phyloP scores from a whole-genome alignment of 148 eudicot species.

The Pouteria glomerata region DNA sequence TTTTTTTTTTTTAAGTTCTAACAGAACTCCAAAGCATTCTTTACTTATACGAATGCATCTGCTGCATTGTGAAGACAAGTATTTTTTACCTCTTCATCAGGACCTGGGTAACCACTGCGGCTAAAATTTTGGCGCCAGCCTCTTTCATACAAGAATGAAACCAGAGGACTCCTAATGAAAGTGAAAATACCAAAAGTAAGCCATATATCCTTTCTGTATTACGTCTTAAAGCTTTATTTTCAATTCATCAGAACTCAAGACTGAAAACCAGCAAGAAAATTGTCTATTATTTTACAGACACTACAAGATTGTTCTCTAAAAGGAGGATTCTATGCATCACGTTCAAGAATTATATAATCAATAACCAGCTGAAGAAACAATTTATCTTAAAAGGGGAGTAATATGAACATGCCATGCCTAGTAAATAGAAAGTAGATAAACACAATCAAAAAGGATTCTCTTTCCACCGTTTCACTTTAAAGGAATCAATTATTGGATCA shows the following conservation, averaged over 20 bases:
- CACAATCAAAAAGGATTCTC: not conserved
- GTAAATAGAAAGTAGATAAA: not conserved
- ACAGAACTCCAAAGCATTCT: not conserved
- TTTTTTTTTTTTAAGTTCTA: not conserved
- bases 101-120: slow-evolving; percentile 89
- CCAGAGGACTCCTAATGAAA: slow-evolving; percentile 76
- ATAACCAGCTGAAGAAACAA: not conserved
- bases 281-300: not conserved
- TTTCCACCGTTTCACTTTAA: not conserved
- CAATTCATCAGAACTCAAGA: not conserved
- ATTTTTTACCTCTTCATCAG: slow-evolving; percentile 82
- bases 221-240: not conserved
- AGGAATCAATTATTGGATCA: not conserved
- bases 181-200: not conserved
- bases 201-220: not conserved
- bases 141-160: slow-evolving; percentile 90
- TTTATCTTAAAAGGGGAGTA: not conserved
- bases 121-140: slow-evolving; percentile 98
- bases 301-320: not conserved
- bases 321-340: not conserved
- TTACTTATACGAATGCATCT: not conserved
- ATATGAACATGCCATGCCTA: not conserved
- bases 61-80: not conserved
- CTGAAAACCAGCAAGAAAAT: not conserved
- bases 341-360: not conserved